Evolutionary conservation across 108 stramenopile genomes (phyloP).

Genomic region (Parietichytrium sp.): DNA sequence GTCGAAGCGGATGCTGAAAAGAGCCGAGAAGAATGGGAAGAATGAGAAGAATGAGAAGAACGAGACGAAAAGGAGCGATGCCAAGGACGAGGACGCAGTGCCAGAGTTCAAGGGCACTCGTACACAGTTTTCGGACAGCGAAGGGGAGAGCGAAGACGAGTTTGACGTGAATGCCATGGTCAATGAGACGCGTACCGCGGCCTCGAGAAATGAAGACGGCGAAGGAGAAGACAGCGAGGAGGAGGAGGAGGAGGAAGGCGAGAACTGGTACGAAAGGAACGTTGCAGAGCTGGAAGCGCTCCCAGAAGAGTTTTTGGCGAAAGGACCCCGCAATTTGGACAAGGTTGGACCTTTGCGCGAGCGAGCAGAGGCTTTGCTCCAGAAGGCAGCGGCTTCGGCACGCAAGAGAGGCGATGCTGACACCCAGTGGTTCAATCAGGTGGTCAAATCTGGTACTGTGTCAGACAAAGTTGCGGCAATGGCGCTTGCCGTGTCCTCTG

Average conservation of each 20-base stretch:
- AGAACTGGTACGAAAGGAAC: background rate
- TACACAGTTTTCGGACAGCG: background rate
- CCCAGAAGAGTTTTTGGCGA: background rate
- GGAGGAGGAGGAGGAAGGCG: background rate
- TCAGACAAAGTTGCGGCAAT: slow-evolving; percentile 45
- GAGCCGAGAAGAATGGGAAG: no score
- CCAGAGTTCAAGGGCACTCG: background rate
- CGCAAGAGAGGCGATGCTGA: background rate
- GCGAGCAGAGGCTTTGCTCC: background rate
- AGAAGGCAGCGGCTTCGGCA: background rate
- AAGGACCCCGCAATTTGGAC: background rate
- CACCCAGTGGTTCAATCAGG: slow-evolving; percentile 37
- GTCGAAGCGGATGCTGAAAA: no score
- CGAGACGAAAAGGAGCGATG: background rate
- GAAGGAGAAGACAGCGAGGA: background rate
- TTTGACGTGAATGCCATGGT: background rate
- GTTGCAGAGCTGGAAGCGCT: background rate
- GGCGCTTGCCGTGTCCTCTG: slow-evolving; percentile 30
- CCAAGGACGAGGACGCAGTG: background rate
- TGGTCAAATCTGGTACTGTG: slow-evolving; percentile 34
- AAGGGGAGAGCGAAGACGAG: background rate
- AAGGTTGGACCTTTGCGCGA: background rate
- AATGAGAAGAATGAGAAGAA: no score
- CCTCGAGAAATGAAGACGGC: background rate
- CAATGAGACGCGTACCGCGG: background rate